Base-by-base conservation (phyloP, 805 yeast species). In the Suhomyces xylopsoci region DNA sequence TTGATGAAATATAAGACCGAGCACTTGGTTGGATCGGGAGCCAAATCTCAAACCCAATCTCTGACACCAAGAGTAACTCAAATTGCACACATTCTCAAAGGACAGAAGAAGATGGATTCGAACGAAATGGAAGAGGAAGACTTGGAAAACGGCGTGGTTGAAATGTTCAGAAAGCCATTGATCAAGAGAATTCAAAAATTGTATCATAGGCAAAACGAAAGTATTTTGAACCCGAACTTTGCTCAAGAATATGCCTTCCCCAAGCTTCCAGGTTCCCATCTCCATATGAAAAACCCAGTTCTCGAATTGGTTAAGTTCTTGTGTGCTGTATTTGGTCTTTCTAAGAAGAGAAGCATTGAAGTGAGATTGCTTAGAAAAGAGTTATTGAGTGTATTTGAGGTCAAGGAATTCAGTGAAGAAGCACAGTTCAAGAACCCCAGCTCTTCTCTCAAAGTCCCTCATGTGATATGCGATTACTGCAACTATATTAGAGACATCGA, bases 321-420 rank as follows among this genome's bases (percentile, higher is more conserved):
- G 22, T 80, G 88, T 61, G 90, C 90, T 5, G 83, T 91, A 1
- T 81, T 88, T 67, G 74, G 83, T 1, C 73, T 93, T 10, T 88
- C 91, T 0, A 72, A 76, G 45, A 79, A 80, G 47, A 73, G 92
- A 48, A 80, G 77, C 46, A 73, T 90, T 34, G 97, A 92, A 63
- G 88, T 83, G 25, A 76, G 97, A 56, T 68, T 85, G 55, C 67
- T 94, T 51, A 78, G 97, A 52, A 84, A 88, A 55, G 91, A 87
- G 51, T 70, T 96, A 55, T 75, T 94, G 36, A 77, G 80, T 2
- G 67, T 88, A 5, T 81, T 96, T 59, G 96, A 91, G 28, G 80
- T 92, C 40, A 83, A 87, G 54, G 99, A 94, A 64, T 94, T 94
- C 69, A 84, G 90, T 57, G 80, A 80, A 3, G 89, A 84, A 52